Base-by-base conservation (phyloP, 768 basidiomycete species). In the Lactifluus piperatus region DNA sequence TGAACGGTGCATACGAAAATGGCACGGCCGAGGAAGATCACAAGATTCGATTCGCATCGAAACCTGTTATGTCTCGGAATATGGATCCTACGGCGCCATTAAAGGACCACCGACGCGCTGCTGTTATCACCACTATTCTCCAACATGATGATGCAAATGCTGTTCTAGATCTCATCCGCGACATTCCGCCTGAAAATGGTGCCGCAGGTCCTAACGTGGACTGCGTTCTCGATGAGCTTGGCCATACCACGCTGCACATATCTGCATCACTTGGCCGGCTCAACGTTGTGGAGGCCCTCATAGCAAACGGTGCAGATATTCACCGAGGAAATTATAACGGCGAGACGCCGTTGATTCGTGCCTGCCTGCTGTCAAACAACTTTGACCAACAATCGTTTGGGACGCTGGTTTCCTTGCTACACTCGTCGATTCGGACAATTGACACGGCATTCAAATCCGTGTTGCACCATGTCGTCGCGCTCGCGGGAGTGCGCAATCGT, bases 321-420 rank as follows among this genome's bases (percentile, higher is more conserved):
- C 82, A 92, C 66, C 82, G 92, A 8, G 97, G 97, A 2, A 98
- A 98, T 72, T 86, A 86, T 68, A 81, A 87, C 5, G 94, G 97
- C 47, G 97, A 99, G 71, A 98, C 95, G 0, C 86, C 97, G 2
- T 81, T 99, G 30, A 91, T 97, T 29, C 87, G 95, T 41, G 88
- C 94, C 5, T 87, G 91, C 58, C 80, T 98, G 58, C 86, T 94
- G 9, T 93, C 91, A 24, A 86, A 93, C 70, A 87, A 86, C 66
- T 86, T 80, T 50, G 93, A 94, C 62, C 79, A 74, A 41, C 87
- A 93, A 66, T 77, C 81, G 5, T 94, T 98, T 72, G 75, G 79
- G 46, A 68, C 72, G 2, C 75, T 95, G 20, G 81, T 93, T 24
- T 71, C 77, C 14, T 72, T 76, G 24, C 78, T 98, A 16, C 79